phyloP scores from a whole-genome alignment of 2,329 filamentous ascomycete genomes.

The Fusarium papillatum region DNA sequence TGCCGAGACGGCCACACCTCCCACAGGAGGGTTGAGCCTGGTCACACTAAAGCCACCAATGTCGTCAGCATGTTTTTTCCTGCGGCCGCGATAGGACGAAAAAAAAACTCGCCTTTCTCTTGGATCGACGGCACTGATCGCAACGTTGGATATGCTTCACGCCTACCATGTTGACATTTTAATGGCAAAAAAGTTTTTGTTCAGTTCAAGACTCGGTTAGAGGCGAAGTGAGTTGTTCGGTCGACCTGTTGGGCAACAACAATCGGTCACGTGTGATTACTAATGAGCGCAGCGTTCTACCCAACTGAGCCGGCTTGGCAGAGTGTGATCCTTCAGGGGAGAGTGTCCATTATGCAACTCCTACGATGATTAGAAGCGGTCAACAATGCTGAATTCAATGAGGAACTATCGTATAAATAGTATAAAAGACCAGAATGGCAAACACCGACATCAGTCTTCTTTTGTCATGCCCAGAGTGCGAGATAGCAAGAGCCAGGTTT shows the following conservation, averaged over 20 bases:
- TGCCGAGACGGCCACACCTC: not conserved
- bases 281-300: not conserved
- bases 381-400: not conserved
- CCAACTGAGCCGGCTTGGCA: not conserved
- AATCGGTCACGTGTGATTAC: not conserved
- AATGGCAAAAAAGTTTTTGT: not conserved
- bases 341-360: not conserved
- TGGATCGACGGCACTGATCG: not conserved
- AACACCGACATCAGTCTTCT: not conserved
- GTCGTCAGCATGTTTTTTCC: not conserved
- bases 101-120: not conserved
- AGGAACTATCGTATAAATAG: not conserved
- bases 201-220: not conserved
- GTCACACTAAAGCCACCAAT: not conserved
- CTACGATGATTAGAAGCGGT: not conserved
- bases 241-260: not conserved
- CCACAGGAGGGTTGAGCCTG: conserved; percentile 1
- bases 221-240: not conserved
- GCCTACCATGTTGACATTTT: not conserved
- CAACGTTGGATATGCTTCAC: not conserved
- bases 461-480: not conserved
- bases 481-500: not conserved
- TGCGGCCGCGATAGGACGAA: not conserved
- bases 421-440: accelerated
- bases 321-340: not conserved